phyloP scores from a whole-genome alignment of 2,329 filamentous ascomycete genomes.

The Spiromastix sp. region DNA sequence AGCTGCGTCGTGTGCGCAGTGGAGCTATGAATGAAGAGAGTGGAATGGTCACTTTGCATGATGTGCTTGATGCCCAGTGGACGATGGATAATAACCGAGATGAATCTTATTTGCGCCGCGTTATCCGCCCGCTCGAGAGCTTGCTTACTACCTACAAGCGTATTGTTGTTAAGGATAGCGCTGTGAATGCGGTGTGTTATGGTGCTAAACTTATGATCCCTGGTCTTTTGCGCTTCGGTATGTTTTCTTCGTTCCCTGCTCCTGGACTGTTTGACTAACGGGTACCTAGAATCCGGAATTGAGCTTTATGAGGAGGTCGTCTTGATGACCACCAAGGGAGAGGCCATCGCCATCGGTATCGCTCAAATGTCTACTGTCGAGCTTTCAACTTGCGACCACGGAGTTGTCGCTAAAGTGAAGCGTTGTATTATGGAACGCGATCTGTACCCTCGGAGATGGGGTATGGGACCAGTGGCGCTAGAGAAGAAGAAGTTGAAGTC shows the following conservation, averaged over 20 bases:
- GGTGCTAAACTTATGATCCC: slow-evolving; percentile 99
- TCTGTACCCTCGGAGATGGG: slow-evolving; percentile 93
- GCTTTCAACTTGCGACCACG: slow-evolving; percentile 93
- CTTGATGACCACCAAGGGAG: slow-evolving; percentile 97
- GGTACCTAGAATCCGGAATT: slow-evolving; percentile 79
- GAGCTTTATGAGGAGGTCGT: slow-evolving; percentile 95
- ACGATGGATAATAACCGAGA: slow-evolving; percentile 90
- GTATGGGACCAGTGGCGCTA: slow-evolving; percentile 78
- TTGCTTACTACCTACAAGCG: slow-evolving; percentile 90
- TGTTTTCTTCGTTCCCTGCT: slow-evolving; percentile 16
- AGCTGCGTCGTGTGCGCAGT: slow-evolving; percentile 83
- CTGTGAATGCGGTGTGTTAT: slow-evolving; percentile 95
- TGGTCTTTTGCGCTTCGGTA: slow-evolving; percentile 82
- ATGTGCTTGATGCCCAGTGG: slow-evolving; percentile 94
- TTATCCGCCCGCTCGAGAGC: slow-evolving; percentile 87
- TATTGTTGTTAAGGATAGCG: slow-evolving; percentile 93
- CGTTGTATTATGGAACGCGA: slow-evolving; percentile 99
- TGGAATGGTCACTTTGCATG: slow-evolving; percentile 85
- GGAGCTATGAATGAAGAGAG: slow-evolving; percentile 91
- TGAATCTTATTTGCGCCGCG: slow-evolving; percentile 80
- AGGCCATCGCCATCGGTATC: slow-evolving; percentile 92
- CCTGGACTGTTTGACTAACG: slow-evolving; percentile 2
- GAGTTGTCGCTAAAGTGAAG: slow-evolving; percentile 97
- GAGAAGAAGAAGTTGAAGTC: slow-evolving; percentile 99
- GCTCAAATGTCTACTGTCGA: slow-evolving; percentile 98